Base-by-base conservation (phyloP, 2,329 filamentous ascomycete species). In the Nannizziopsis barbatae region DNA sequence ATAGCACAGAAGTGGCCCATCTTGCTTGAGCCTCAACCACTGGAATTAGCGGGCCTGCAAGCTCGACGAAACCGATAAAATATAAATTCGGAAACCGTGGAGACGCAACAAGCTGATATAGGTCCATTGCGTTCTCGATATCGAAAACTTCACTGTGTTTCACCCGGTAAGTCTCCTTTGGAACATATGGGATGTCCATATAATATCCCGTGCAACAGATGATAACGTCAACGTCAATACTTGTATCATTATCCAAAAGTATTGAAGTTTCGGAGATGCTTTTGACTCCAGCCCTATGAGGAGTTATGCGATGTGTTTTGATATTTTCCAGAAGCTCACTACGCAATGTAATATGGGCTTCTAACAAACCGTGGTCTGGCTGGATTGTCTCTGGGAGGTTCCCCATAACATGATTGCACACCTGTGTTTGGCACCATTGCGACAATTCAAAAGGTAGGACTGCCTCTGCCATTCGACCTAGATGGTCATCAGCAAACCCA, bases 131-230 rank as follows among this genome's bases (percentile, higher is more conserved):
- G 36, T 58, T 55, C 33, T 33, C 43, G 22, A 42, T 53, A 10
- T 49, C 42, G 15, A 52, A 36, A 15, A 50, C 49, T 14, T 49
- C 45, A 32, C 50, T 53, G 33, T 41, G 12, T 8, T 49, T 30
- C 14, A 45, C 37, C 20, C 53, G 55, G 27, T 57, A 58, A 5
- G 39, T 51, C 10, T 57, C 51, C 33, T 53, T 42, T 4, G 52
- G 44, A 8, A 58, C 50, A 33, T 56, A 51, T n/a, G 55, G 55
- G 11, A 50, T 37, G 37, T 52, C 51, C 11, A 56, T 49, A 27
- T 50, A 44, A 51, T 66, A 66, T 10, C 64, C 64, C 1, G 63
- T 66, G 48, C 61, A 64, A 17, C 55, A 57, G 51, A 66, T 62
- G 43, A 66, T 56, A 17, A 57, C 56, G 49, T 65, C 63, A 7